A percentile compares a stretch with the other conserved stretches of the same genome.
Evolutionary conservation across 331 rosid genomes (phyloP).

Genomic region (Quercus tomentella): DNA sequence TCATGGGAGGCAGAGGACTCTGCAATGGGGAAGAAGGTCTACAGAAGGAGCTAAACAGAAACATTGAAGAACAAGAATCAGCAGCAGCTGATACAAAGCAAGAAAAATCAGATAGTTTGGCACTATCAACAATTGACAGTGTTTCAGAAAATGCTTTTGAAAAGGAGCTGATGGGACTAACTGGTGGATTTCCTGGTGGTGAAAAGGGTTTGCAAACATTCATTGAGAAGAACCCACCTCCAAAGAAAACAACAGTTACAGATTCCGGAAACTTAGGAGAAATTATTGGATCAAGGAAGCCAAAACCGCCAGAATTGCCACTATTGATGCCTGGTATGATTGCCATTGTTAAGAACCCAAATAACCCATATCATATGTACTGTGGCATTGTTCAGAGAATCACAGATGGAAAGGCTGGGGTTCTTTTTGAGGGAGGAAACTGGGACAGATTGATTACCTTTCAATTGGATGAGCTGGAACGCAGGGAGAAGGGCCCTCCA

Average conservation of each 20-base stretch:
- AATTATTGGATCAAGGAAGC: constrained; percentile 36
- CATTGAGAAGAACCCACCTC: constrained; percentile 78
- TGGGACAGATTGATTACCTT: constrained; percentile 70
- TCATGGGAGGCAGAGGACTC: constrained; percentile 87
- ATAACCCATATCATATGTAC: constrained; percentile 78
- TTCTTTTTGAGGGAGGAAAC: constrained; percentile 55
- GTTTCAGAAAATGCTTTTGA: constrained; percentile 70
- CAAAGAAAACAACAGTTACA: constrained; percentile 28
- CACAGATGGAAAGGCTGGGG: constrained; percentile 93
- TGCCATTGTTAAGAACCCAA: constrained; percentile 78
- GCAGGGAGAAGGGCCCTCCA: constrained; percentile 95
- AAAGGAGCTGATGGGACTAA: constrained; percentile 86
- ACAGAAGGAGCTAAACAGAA: constrained; percentile 42
- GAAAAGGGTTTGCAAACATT: constrained; percentile 71
- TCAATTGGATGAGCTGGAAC: constrained; percentile 71
- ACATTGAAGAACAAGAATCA: constrained; percentile 26
- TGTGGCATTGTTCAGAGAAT: constrained; percentile 92
- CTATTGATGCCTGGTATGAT: constrained; percentile 92
- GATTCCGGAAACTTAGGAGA: constrained; percentile 9
- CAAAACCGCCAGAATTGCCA: constrained; percentile 86
- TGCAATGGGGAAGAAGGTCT: constrained; percentile 77
- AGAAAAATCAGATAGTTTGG: constrained; percentile 21
- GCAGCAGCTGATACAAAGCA: constrained; percentile 8
- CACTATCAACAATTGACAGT: neutral
- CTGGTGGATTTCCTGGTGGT: constrained; percentile 98